Conservation (phyloP, 2,329 filamentous ascomycete genomes). For the Talaromyces sp. region DNA sequence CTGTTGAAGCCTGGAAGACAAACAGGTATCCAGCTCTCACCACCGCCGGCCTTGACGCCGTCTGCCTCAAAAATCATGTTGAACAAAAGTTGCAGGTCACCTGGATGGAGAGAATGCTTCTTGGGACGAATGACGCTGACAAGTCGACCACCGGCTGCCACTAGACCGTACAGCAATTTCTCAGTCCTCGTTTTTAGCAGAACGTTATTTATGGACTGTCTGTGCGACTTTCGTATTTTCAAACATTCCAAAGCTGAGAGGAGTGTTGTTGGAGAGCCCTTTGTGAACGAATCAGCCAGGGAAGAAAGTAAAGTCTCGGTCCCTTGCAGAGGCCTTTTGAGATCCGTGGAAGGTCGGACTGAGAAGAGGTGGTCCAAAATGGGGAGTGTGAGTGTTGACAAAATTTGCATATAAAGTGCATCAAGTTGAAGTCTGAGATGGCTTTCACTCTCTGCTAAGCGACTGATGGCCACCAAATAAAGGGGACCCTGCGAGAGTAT, state of each 20-base stretch:
- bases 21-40: conserved; percentile 95
- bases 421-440: conserved; percentile 86
- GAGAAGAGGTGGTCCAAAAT: conserved; percentile 81
- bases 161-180: conserved; percentile 82
- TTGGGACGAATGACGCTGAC: conserved; percentile 94
- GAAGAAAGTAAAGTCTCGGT: conserved; percentile 89
- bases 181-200: conserved; percentile 73
- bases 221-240: conserved; percentile 82
- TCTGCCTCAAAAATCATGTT: conserved; percentile 99
- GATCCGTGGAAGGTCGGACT: conserved; percentile 85
- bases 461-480: conserved; percentile 90
- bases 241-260: conserved; percentile 89
- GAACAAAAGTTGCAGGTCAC: conserved; percentile 93
- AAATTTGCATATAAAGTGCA: conserved; percentile 94
- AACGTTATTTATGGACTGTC: conserved; percentile 78
- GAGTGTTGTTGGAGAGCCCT: conserved; percentile 81
- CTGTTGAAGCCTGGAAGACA: conserved; percentile 97
- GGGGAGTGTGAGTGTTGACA: conserved; percentile 89
- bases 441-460: conserved; percentile 82
- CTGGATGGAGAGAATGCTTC: conserved; percentile 90
- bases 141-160: conserved; percentile 85
- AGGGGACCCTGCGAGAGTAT: conserved; percentile 78
- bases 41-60: conserved; percentile 83
- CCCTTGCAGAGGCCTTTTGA: conserved; percentile 82
- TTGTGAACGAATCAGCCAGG: conserved; percentile 88